Evolutionary conservation across 2,329 filamentous ascomycete species (phyloP), one percentile per base, ranked within the genome.

Genomic region (Scytalidium sp.): DNA sequence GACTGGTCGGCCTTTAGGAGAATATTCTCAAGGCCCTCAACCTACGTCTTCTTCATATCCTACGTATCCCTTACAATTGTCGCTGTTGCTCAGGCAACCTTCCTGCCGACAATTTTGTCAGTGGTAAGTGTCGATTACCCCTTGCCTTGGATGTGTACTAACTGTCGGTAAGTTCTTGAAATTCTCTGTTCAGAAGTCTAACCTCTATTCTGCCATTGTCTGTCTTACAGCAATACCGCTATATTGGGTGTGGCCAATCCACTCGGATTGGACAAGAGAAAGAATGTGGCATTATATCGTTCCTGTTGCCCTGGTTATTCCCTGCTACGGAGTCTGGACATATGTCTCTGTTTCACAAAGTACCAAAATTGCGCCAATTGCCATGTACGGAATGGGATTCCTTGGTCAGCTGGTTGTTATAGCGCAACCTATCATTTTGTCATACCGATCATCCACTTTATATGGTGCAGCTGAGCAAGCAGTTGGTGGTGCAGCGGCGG

Each of bases 241-340:
- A 13, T 59, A 59, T 46, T 51, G 43, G 19, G 11, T 58, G 11
- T 59, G 51, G 51, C 49, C 47, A 6, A 47, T 45, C 45, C 57
- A 60, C 45, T 54, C 50, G n/a, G 59, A 62, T 49, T 58, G 53
- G 52, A 59, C 56, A 5, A 43, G 53, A 19, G 57, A 62, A 41
- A 40, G 59, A 22, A 61, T 62, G 43, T 59, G 56, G 57, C 57
- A 63, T 46, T 61, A 56, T 42, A 45, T 60, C 7, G 29, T 59
- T 15, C 57, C 55, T 4, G 50, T 51, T 10, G 11, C n/a, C 50
- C 13, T 36, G 32, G 32, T 51, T n/a, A 55, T 60, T 25, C 60
- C 60, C 11, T 56, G 60, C 32, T 60, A 55, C 45, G 58, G 55
- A 17, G 46, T 59, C 21, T 61, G 57, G 57, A 59, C 57, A 23